Evolutionary conservation across 2,329 filamentous ascomycete genomes (phyloP), one percentile per base, ranked within the genome.

Genomic region (Trichoderma oligosporum): DNA sequence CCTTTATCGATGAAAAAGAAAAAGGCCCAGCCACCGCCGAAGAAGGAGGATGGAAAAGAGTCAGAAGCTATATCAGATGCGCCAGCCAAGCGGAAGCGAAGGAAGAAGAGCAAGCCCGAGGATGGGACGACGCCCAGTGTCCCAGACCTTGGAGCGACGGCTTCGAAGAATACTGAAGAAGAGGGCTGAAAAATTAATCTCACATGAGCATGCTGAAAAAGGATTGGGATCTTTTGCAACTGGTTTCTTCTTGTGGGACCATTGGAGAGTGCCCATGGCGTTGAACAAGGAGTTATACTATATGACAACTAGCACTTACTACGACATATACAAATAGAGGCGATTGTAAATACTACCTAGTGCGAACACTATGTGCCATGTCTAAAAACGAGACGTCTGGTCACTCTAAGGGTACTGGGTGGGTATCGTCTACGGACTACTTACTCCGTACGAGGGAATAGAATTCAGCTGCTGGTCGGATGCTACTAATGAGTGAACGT

Each of bases 1-100:
- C 87, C 87, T 7, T 72, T 91, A 54, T 82, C 85, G 49, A 87
- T 87, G 76, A 63, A 80, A 25, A 88, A 87, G 75, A 83, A 82
- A 68, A 68, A 71, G 58, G 46, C 62, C 18, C 35, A 61, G 57
- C 65, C 64, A 52, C 46, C 58, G 4, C 62, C 61, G 25, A 55
- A 64, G 52, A 63, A 64, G 38, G 63, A 63, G 65, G 58, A 63
- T 6, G 39, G 44, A 5, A 62, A 64, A 35, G 58, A 63, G 22
- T 60, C 61, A 8, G 64, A 67, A 6, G 56, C 35, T 20, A 56
- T 59, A 35, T 61, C 62, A 54, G 67, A 68, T 38, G 66, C 56
- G 18, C 59, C 62, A 42, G 64, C 63, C 52, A 71, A 70, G 63
- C 62, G 70, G 46, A 69, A 70, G 62, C 65, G 69, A 52, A 65